phyloP scores from a whole-genome alignment of 2,329 filamentous ascomycete genomes.

The Colletotrichum sp. region DNA sequence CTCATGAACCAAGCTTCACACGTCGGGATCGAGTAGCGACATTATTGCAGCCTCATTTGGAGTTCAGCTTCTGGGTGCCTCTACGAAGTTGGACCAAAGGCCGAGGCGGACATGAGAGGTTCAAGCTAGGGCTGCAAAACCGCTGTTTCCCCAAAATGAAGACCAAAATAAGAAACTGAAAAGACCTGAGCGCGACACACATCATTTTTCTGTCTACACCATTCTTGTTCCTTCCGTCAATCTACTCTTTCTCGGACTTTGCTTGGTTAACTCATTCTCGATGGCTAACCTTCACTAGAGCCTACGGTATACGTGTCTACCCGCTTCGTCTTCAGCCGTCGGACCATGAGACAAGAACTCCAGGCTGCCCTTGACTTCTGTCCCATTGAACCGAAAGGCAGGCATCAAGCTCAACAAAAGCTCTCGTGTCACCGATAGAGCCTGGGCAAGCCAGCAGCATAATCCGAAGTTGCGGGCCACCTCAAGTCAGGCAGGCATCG shows the following conservation, averaged over 20 bases:
- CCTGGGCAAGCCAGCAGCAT: background rate
- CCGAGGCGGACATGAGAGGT: conserved; percentile 54
- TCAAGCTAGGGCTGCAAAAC: conserved; percentile 41
- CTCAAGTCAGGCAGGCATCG: background rate
- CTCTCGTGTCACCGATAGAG: background rate
- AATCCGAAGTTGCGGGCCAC: background rate
- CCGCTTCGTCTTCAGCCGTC: background rate
- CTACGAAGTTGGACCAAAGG: conserved; percentile 63
- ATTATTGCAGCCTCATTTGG: conserved; percentile 49
- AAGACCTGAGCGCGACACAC: conserved; percentile 68
- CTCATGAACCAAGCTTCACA: background rate
- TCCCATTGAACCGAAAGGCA: background rate
- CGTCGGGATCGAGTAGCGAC: background rate
- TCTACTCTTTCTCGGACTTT: background rate
- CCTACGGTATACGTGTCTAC: background rate
- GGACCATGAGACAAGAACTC: background rate
- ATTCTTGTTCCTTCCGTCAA: background rate
- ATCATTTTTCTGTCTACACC: background rate
- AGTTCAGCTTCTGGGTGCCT: conserved; percentile 50
- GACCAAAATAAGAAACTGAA: conserved; percentile 66
- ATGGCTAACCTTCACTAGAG: background rate
- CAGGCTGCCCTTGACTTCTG: background rate
- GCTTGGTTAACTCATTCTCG: background rate
- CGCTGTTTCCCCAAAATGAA: conserved; percentile 56
- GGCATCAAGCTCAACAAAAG: background rate